Evolutionary conservation across 352 stramenopile genomes (phyloP).

Genomic region (Blastocystis sp.): DNA sequence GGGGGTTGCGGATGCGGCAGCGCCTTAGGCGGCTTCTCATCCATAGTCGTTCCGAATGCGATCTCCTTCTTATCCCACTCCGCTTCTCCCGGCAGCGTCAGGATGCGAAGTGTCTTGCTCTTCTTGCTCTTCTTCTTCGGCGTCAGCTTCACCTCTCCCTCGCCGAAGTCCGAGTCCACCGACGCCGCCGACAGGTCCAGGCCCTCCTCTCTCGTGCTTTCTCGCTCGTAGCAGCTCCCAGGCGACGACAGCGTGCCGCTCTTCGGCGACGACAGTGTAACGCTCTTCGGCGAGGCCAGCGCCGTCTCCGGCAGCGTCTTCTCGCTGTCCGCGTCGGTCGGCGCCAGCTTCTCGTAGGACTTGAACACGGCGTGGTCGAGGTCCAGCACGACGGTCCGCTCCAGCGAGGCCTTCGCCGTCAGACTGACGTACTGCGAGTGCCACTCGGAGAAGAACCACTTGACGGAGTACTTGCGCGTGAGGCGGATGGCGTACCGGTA

Average conservation of each 20-base stretch:
- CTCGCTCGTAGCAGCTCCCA: not conserved
- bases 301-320: not conserved
- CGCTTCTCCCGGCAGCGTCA: not conserved
- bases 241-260: not conserved
- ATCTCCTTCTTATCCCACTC: not conserved
- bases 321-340: not conserved
- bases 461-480: not conserved
- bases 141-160: not conserved
- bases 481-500: not conserved
- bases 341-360: not conserved
- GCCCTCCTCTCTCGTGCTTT: not conserved
- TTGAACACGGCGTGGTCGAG: not conserved
- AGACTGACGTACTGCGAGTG: not conserved
- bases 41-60: not conserved
- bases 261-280: not conserved
- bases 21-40: not conserved
- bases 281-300: not conserved
- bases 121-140: not conserved
- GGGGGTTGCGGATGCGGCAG: no score
- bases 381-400: not conserved
- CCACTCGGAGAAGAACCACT: not conserved
- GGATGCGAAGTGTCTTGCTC: not conserved
- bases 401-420: not conserved
- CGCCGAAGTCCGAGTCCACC: not conserved
- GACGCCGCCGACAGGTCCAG: not conserved